phyloP scores from a whole-genome alignment of 768 basidiomycete genomes.

The Daedaleopsis sinensis region DNA sequence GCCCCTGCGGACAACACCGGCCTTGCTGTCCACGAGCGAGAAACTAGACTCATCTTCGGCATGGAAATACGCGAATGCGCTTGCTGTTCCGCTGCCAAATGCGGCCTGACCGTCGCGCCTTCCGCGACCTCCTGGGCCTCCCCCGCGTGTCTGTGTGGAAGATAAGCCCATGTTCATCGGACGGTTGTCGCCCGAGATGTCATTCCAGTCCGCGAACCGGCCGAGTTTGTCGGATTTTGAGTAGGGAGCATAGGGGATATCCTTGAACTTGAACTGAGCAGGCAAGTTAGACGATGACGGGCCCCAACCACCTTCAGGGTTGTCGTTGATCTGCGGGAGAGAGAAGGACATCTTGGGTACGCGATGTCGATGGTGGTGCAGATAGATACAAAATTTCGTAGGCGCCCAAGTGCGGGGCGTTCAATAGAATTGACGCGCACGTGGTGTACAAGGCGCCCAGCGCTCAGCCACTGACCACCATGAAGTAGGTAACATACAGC shows the following conservation, averaged over 20 bases:
- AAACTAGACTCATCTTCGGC: slow-evolving; percentile 98
- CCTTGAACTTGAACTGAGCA: slow-evolving; percentile 94
- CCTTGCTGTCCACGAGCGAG: slow-evolving; percentile 92
- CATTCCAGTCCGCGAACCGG: slow-evolving; percentile 98
- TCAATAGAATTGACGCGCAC: slow-evolving; percentile 8
- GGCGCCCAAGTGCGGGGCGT: slow-evolving; percentile 6
- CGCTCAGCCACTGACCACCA: slow-evolving; percentile 33
- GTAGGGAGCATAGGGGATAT: slow-evolving; percentile 98
- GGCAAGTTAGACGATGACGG: slow-evolving; percentile 83
- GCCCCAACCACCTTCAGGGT: slow-evolving; percentile 93
- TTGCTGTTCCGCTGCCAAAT: slow-evolving; percentile 88
- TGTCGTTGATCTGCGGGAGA: slow-evolving; percentile 87
- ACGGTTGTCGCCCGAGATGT: slow-evolving; percentile 64
- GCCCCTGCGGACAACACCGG: slow-evolving; percentile 71
- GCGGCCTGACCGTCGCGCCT: slow-evolving; percentile 81
- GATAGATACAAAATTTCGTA: slow-evolving; percentile 22
- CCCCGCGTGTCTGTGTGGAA: slow-evolving; percentile 53
- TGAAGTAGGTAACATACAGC: slow-evolving; percentile 64
- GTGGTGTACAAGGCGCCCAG: slow-evolving; percentile 7
- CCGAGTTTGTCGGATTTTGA: slow-evolving; percentile 99
- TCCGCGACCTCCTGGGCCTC: slow-evolving; percentile 51
- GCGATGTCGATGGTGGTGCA: slow-evolving; percentile 11
- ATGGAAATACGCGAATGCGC: slow-evolving; percentile 95
- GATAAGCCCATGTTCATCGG: slow-evolving; percentile 52
- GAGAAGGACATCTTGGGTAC: slow-evolving; percentile 70